phyloP scores from a whole-genome alignment of 495 filamentous ascomycete genomes.

The Hyaloscypha hepaticicola region DNA sequence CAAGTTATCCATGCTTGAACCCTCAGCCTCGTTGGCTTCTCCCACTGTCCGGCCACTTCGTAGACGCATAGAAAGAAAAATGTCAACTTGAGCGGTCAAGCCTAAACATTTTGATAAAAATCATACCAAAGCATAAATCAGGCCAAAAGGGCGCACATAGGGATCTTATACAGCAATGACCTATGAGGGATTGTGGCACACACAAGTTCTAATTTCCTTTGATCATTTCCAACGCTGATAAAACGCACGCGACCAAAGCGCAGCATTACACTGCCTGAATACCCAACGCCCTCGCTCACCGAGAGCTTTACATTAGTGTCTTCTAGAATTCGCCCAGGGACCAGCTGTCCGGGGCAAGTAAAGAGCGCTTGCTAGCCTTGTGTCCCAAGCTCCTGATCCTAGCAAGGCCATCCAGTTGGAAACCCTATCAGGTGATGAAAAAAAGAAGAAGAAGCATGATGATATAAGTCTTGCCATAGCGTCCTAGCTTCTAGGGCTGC shows the following conservation, averaged over 20 bases:
- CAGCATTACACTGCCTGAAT: neutral
- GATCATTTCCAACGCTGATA: neutral
- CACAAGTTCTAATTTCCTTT: neutral
- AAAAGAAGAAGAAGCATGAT: neutral
- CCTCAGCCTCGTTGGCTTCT: constrained; percentile 1
- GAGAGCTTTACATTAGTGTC: neutral
- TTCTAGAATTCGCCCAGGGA: neutral
- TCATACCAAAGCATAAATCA: neutral
- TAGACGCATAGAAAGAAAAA: neutral
- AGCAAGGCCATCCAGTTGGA: neutral
- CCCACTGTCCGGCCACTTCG: neutral
- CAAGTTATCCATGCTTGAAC: neutral
- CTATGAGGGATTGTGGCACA: neutral
- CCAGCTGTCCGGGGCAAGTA: neutral
- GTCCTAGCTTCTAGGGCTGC: neutral
- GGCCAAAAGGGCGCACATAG: neutral
- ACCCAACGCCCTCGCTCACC: neutral
- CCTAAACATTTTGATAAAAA: neutral
- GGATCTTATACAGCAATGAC: neutral
- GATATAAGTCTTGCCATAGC: neutral
- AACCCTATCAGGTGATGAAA: neutral
- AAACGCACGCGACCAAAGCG: neutral
- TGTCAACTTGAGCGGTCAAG: neutral
- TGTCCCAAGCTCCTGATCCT: neutral
- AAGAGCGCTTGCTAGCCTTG: neutral